Base-by-base conservation (phyloP, 192 early-diverging fungal species). In the Dissophora globulifera region DNA sequence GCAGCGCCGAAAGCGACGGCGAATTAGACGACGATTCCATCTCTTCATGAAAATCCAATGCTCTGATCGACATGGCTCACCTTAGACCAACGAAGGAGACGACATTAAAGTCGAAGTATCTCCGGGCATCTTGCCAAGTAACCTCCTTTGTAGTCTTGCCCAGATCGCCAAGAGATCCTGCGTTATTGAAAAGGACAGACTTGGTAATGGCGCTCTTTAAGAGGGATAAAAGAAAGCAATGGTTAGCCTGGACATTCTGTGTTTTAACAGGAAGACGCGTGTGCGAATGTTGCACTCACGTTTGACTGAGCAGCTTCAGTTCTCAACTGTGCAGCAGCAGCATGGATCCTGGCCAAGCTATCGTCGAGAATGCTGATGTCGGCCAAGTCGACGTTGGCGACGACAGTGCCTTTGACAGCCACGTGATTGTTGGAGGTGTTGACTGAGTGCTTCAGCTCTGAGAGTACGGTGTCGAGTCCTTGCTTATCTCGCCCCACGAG, bases 91-190 rank as follows among this genome's bases (percentile, higher is more conserved):
- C 72, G 32, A 79, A 89, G 0, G 89, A 87, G 13, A 83, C 80
- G 50, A 88, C 82, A 68, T 93, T 93, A 42, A 87, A 62, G 32
- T 82, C 61, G 6, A 83, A 58, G 65, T 90, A 91, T 11, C 31
- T 27, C 17, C 79, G 53, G 10, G 87, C 69, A 11, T 87, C 88
- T 22, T 79, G 66, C 25, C 71, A 75, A 6, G 69, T 58, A 41
- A 87, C 83, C 15, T 89, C 80, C 40, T 58, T 82, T 13, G 87
- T 85, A 0, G 75, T 81, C 35, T 87, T 88, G 62, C 81, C 75
- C 19, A 96, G 79, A 51, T 90, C 86, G 27, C 93, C 88, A 4
- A 90, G 63, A 0, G 92, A 86, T 17, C 93, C 93, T 1, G 92
- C 92, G 69, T 90, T 92, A 75, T 94, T 91, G 70, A 96, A 69